Conservation (phyloP, 495 filamentous ascomycete species). For the Corynascus novoguineensis region DNA sequence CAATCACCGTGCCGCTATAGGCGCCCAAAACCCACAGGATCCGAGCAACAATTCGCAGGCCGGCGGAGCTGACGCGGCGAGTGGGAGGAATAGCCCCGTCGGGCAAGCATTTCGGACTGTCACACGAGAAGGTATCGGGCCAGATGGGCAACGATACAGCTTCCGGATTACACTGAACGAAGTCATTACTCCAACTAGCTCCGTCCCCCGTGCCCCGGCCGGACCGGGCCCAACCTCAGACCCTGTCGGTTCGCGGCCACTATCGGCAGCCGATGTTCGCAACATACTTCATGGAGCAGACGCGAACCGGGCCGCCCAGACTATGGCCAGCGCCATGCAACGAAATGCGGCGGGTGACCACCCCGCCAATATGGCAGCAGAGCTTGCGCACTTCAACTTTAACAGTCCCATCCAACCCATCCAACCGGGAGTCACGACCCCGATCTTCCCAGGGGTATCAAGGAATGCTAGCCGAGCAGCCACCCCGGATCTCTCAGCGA, state of each 20-base stretch:
- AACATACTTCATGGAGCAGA: slow-evolving; percentile 41
- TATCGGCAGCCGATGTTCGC: slow-evolving; percentile 33
- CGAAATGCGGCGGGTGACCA: slow-evolving; percentile 43
- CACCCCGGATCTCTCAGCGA: slow-evolving; percentile 37
- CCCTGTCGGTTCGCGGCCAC: slow-evolving; percentile 13
- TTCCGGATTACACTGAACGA: slow-evolving; percentile 31
- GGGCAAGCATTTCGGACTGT: slow-evolving; percentile 17
- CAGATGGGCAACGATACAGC: slow-evolving; percentile 26
- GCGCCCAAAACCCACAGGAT: slow-evolving; percentile 10
- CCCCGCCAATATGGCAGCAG: slow-evolving; percentile 29
- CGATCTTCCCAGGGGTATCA: slow-evolving; percentile 31
- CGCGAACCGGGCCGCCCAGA: slow-evolving; percentile 34
- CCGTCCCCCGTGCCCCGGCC: slow-evolving; percentile 2
- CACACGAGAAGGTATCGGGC: slow-evolving; percentile 25
- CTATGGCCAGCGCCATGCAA: slow-evolving; percentile 44
- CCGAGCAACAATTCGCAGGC: not conserved
- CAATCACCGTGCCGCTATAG: slow-evolving; percentile 23
- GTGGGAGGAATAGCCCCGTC: slow-evolving; percentile 17
- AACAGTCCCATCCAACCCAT: slow-evolving; percentile 33
- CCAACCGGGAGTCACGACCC: slow-evolving; percentile 39
- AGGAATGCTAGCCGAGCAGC: slow-evolving; percentile 36
- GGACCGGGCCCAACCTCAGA: slow-evolving; percentile 5
- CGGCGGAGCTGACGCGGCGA: not conserved
- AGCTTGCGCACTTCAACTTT: slow-evolving; percentile 25
- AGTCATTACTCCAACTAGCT: not conserved